These are phyloP conservation scores for Grosmannia clavigera DNA, from an alignment of 2,329 filamentous ascomycete species.

Conservation along the genomic window DNA sequence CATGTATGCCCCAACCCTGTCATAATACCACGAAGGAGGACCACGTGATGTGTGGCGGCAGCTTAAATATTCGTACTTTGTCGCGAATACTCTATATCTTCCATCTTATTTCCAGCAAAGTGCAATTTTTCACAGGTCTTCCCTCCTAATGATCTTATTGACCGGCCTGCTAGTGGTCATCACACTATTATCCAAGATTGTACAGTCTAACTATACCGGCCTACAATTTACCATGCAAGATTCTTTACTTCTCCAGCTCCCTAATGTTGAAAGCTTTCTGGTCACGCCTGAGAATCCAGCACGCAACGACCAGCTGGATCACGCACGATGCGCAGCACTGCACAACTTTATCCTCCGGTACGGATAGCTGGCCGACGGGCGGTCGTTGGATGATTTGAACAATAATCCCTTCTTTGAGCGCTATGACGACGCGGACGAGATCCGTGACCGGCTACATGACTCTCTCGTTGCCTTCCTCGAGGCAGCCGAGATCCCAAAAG, in stretches of 20 bases:
- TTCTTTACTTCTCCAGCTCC: not conserved
- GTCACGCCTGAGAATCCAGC: not conserved
- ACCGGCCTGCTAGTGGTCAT: not conserved
- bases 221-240: not conserved
- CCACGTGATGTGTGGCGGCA: not conserved
- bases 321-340: not conserved
- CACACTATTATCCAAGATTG: not conserved
- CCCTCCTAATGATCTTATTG: not conserved
- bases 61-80: not conserved
- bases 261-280: not conserved
- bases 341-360: not conserved
- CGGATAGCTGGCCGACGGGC: not conserved
- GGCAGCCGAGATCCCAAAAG: not conserved
- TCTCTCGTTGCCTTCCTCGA: not conserved
- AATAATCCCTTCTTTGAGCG: not conserved
- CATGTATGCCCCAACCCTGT: no score
- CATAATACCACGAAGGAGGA: not conserved
- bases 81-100: not conserved
- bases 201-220: not conserved
- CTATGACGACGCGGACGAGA: not conserved
- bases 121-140: not conserved
- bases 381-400: not conserved
- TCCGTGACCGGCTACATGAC: not conserved
- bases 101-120: not conserved
- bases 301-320: not conserved